Evolutionary conservation across 192 early-diverging fungal species (phyloP).

Genomic region (Umbelopsis sp.): DNA sequence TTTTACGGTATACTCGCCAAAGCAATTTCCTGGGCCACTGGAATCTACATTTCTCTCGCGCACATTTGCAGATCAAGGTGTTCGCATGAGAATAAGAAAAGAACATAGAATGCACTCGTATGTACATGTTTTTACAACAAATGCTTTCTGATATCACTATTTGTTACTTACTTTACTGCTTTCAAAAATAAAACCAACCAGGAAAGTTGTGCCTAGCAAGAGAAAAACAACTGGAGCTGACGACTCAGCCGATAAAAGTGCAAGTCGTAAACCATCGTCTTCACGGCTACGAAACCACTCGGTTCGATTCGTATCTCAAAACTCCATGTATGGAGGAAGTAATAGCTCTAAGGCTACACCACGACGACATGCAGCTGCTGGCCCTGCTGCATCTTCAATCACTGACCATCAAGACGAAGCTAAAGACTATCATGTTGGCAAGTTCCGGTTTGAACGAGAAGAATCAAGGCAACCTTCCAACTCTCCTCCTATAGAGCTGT

Average conservation of each 20-base stretch:
- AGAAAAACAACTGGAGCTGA: neutral
- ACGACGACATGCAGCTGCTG: neutral
- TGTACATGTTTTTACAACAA: neutral
- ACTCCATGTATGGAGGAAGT: neutral
- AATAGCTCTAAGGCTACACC: neutral
- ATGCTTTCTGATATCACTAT: neutral
- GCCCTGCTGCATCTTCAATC: neutral
- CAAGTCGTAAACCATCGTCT: neutral
- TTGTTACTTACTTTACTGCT: too few relatives aligned
- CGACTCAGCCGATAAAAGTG: neutral
- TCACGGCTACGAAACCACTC: constrained; percentile 5
- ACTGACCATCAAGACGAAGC: neutral
- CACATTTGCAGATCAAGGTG: constrained; percentile 91
- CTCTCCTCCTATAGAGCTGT: neutral
- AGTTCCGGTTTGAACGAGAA: constrained; percentile 9
- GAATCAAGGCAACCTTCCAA: constrained; percentile 9
- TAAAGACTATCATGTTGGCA: constrained; percentile 10
- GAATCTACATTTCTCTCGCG: constrained; percentile 84
- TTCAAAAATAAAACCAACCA: neutral
- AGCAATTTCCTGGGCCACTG: constrained; percentile 95
- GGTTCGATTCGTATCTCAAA: constrained; percentile 10
- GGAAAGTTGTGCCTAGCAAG: neutral
- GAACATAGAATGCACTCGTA: constrained; percentile 56
- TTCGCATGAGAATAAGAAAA: constrained; percentile 90
- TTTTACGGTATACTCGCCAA: constrained; percentile 86